phyloP scores from a whole-genome alignment of 1,284 basidiomycete species.

The Apiotrichum veenhuisii region DNA sequence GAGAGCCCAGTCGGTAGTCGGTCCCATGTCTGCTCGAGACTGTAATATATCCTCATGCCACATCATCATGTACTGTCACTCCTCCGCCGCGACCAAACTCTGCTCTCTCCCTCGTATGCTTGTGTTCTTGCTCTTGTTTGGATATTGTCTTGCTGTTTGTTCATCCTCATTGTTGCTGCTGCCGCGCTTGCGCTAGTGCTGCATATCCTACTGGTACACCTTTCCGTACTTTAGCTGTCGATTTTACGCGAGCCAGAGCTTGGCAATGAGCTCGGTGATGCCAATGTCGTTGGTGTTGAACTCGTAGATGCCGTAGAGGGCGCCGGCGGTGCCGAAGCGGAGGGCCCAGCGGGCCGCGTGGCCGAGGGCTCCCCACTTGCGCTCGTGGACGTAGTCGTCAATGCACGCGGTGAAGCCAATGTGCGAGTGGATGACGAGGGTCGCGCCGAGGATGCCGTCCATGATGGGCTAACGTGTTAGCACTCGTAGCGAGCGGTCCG shows the following conservation, averaged over 20 bases:
- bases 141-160: no score
- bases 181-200: slow-evolving; percentile 14
- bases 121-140: not conserved
- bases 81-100: no score
- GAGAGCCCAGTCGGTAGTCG: no score
- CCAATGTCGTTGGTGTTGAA: slow-evolving; percentile 97
- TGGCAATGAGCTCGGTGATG: slow-evolving; percentile 65
- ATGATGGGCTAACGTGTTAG: slow-evolving; percentile 60
- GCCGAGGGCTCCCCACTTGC: slow-evolving; percentile 84
- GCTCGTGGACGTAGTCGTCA: slow-evolving; percentile 87
- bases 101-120: no score
- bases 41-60: not conserved
- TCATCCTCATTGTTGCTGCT: no score
- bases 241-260: slow-evolving; percentile 61
- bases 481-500: no score
- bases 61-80: not conserved
- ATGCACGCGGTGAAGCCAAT: slow-evolving; percentile 71
- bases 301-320: slow-evolving; percentile 87
- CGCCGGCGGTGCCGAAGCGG: slow-evolving; percentile 72
- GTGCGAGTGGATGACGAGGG: slow-evolving; percentile 89
- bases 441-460: slow-evolving; percentile 81
- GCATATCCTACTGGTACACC: slow-evolving; percentile 25
- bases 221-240: slow-evolving; percentile 1
- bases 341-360: slow-evolving; percentile 69
- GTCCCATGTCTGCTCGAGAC: no score